Evolutionary conservation across 306 rosid genomes (phyloP).

Genomic region (Quercus bicolor): DNA sequence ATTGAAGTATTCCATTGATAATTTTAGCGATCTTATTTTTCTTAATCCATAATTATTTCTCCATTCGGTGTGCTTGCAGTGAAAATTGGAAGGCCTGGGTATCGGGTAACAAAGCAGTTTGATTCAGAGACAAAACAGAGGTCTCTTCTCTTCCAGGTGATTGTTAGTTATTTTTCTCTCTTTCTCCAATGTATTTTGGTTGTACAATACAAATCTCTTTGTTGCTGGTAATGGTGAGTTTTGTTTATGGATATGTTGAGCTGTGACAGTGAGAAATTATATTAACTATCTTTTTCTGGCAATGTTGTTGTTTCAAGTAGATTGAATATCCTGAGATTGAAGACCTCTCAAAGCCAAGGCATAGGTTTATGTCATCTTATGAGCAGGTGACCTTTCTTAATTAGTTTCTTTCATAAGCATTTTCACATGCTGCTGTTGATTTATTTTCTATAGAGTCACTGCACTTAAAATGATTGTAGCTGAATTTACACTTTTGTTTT

Average conservation of each 20-base stretch:
- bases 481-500: background rate
- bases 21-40: background rate
- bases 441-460: conserved; percentile 7
- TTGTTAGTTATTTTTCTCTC: background rate
- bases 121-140: conserved; percentile 92
- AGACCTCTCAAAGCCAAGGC: conserved; percentile 87
- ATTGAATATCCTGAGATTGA: conserved; percentile 98
- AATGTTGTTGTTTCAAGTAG: conserved; percentile 30
- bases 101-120: conserved; percentile 87
- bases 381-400: conserved; percentile 61
- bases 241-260: background rate
- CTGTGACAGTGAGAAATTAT: background rate
- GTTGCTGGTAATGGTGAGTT: background rate
- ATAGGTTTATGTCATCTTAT: conserved; percentile 93
- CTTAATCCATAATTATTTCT: background rate
- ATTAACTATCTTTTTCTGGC: background rate
- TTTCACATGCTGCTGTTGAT: background rate
- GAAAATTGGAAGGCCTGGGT: conserved; percentile 95
- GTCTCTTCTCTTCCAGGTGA: conserved; percentile 90
- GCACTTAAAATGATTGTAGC: background rate
- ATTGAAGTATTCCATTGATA: background rate
- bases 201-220: background rate
- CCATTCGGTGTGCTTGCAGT: conserved; percentile 41
- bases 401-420: background rate
- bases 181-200: background rate